Base-by-base conservation (phyloP, 2,329 filamentous ascomycete species). In the Zasmidium angulare region DNA sequence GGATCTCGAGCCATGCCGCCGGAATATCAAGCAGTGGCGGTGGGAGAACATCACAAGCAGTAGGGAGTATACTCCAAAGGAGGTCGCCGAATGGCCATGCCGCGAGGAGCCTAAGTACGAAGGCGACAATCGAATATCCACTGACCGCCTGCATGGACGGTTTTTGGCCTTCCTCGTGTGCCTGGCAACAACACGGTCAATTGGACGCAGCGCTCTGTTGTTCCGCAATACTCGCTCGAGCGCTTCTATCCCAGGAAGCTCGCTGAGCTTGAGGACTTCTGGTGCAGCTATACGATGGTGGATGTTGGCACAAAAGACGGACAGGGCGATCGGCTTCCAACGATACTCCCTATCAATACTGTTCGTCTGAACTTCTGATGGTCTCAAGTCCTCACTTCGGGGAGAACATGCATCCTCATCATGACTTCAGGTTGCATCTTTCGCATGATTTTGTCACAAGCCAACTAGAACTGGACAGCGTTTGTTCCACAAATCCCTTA, bases 31-130 rank as follows among this genome's bases (percentile, higher is more conserved):
- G n/a, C n/a, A n/a, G n/a, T n/a, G n/a, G n/a, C n/a, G n/a, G n/a
- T n/a, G n/a, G n/a, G n/a, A n/a, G n/a, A n/a, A n/a, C n/a, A n/a
- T n/a, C 7, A 3, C 40, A 17, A 23, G n/a, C 31, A 21, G 10
- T n/a, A 43, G 21, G 7, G 31, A 46, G 43, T 43, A 17, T 21
- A n/a, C 24, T n/a, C n/a, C n/a, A n/a, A 54, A 59, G 46, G 22
- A 73, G 1, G 69, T 77, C 29, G 72, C 77, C 0, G 71, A 72
- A 1, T 81, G 76, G 76, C 79, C 78, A 0, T 66, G 67, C 11
- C 47, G 65, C 3, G 66, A 72, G 11, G 78, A 81, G 68, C 68
- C 76, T 68, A 78, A 78, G 62, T 80, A 78, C 73, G 78, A 81
- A 62, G 79, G 79, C 0, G 75, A 79, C 46, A 78, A 78, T 29